Conservation (phyloP, 768 basidiomycete genomes). For the Ephemerocybe angulata region DNA sequence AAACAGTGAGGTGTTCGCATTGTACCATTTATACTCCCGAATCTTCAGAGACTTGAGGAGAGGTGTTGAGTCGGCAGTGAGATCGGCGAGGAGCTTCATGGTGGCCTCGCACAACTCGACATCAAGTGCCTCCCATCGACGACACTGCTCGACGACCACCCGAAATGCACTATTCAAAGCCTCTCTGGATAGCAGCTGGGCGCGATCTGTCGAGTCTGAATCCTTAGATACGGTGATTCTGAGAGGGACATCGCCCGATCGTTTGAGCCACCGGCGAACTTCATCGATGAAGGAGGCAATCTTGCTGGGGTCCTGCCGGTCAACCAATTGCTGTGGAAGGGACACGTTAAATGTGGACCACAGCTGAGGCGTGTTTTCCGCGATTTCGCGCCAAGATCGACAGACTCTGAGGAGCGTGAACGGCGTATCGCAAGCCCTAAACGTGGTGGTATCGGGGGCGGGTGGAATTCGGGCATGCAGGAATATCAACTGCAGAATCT, state of each 20-base stretch:
- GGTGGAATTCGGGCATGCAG: constrained; percentile 10
- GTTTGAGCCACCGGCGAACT: background rate
- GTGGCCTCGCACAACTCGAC: background rate
- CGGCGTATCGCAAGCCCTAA: background rate
- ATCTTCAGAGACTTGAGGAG: background rate
- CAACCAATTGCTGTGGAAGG: background rate
- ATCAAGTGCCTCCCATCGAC: background rate
- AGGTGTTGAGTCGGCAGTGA: background rate
- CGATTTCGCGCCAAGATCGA: background rate
- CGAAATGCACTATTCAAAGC: background rate
- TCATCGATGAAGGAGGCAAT: background rate
- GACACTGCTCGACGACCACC: background rate
- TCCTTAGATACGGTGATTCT: background rate
- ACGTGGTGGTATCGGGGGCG: too few species aligned
- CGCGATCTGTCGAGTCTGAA: background rate
- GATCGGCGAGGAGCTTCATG: background rate
- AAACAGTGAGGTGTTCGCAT: background rate
- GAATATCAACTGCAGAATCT: constrained; percentile 17
- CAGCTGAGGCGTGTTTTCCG: background rate
- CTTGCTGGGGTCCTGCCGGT: background rate
- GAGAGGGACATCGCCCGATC: background rate
- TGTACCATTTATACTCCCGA: background rate
- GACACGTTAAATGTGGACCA: background rate
- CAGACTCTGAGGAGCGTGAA: background rate
- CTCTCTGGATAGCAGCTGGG: background rate